These are phyloP conservation scores for Actinomortierella ambigua DNA, from an alignment of 371 early-diverging fungal species.

Conservation along the genomic window DNA sequence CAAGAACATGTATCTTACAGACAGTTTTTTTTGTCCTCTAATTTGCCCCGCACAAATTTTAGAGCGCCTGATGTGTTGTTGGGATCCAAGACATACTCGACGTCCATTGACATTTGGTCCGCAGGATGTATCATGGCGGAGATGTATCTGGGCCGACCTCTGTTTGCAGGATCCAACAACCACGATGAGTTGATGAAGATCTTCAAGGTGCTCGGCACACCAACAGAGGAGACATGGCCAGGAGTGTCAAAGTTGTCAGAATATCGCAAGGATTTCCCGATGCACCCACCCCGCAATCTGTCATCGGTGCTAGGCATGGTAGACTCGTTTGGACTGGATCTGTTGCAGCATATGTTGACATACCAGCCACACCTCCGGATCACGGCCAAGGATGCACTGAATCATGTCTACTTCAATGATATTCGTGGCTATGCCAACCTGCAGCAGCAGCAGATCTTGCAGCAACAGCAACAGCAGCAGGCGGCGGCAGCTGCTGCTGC, in stretches of 20 bases:
- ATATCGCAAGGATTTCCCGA: conserved; percentile 78
- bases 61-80: conserved; percentile 97
- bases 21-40: too few species aligned
- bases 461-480: conserved; percentile 26
- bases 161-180: conserved; percentile 95
- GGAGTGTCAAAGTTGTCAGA: conserved; percentile 88
- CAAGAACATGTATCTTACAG: too few species aligned
- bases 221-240: conserved; percentile 87
- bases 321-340: conserved; percentile 75
- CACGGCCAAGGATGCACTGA: conserved; percentile 84
- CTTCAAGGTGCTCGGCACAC: conserved; percentile 89
- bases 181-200: conserved; percentile 91
- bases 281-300: conserved; percentile 72
- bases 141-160: conserved; percentile 90
- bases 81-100: conserved; percentile 94
- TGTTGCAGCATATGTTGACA: conserved; percentile 78
- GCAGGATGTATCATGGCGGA: conserved; percentile 99
- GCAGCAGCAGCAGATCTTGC: conserved; percentile 30
- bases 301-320: conserved; percentile 77
- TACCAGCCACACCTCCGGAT: conserved; percentile 87
- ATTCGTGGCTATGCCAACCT: conserved; percentile 42
- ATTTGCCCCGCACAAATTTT: background rate
- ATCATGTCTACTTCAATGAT: conserved; percentile 84
- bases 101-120: conserved; percentile 99
- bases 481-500: conserved; percentile 23